A percentile compares a stretch with the other conserved stretches of the same genome.
phyloP scores from a whole-genome alignment of 1,284 basidiomycete species.

The Tausonia pullulans region DNA sequence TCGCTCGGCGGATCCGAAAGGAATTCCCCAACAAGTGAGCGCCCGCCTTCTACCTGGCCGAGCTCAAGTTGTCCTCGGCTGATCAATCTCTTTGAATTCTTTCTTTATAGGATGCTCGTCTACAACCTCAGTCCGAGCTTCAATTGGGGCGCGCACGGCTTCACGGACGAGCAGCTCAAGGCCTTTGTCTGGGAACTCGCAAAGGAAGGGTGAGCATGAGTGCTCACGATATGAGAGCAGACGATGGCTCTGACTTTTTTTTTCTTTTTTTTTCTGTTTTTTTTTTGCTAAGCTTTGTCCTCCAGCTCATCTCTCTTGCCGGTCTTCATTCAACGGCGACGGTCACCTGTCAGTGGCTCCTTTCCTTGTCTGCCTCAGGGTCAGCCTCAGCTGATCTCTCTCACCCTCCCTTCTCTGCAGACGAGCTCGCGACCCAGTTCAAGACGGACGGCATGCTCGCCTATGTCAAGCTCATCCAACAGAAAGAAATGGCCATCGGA shows the following conservation, averaged over 20 bases:
- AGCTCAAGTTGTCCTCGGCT: not conserved
- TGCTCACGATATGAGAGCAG: not conserved
- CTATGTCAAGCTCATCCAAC: constrained; percentile 68
- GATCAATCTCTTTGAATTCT: not conserved
- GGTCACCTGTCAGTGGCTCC: constrained; percentile 49
- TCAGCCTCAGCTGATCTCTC: constrained; percentile 18
- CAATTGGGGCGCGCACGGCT: constrained; percentile 80
- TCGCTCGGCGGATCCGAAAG: constrained; percentile 63
- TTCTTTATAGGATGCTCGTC: constrained; percentile 51
- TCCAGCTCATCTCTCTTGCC: constrained; percentile 75
- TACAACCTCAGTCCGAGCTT: constrained; percentile 91
- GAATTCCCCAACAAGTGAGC: constrained; percentile 57
- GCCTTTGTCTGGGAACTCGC: constrained; percentile 84
- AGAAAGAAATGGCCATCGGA: constrained; percentile 34
- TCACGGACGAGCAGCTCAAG: constrained; percentile 60
- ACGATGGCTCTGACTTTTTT: not conserved
- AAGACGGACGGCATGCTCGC: constrained; percentile 78
- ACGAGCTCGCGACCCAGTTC: constrained; percentile 61
- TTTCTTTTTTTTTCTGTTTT: not conserved
- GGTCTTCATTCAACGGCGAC: constrained; percentile 78
- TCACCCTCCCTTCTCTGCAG: constrained; percentile 33
- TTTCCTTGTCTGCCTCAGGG: constrained; percentile 18
- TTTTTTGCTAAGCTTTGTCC: constrained; percentile 48
- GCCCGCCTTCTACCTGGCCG: not conserved
- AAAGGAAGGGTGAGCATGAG: constrained; percentile 58